Conservation (phyloP, 2,329 filamentous ascomycete species). For the Mariannaea elegans region DNA sequence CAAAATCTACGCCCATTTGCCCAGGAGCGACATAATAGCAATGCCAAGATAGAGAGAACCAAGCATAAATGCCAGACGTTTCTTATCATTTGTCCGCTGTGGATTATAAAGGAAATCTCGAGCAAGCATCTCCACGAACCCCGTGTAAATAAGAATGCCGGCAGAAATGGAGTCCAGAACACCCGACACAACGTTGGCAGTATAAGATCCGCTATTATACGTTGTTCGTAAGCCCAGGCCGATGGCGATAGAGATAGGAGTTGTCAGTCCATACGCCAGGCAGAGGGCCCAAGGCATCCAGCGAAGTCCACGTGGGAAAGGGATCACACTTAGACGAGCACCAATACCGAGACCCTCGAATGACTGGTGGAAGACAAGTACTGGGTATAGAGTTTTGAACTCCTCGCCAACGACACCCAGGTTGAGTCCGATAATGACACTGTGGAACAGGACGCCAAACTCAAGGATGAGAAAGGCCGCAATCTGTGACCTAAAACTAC, state of each 20-base stretch:
- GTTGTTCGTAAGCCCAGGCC: slow-evolving; percentile 54
- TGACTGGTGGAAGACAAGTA: slow-evolving; percentile 70
- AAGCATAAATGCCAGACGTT: slow-evolving; percentile 63
- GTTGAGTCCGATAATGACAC: slow-evolving; percentile 70
- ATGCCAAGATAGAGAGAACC: slow-evolving; percentile 73
- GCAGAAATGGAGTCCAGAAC: slow-evolving; percentile 85
- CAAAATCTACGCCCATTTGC: slow-evolving; percentile 74
- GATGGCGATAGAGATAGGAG: slow-evolving; percentile 59
- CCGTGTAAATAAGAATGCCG: slow-evolving; percentile 88
- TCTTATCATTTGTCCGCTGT: slow-evolving; percentile 69
- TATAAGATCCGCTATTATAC: slow-evolving; percentile 39
- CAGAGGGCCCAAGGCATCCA: slow-evolving; percentile 61
- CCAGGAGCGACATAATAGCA: slow-evolving; percentile 78
- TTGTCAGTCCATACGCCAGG: slow-evolving; percentile 59
- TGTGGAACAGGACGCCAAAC: slow-evolving; percentile 71
- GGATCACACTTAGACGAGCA: slow-evolving; percentile 62
- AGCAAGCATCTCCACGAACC: slow-evolving; percentile 86
- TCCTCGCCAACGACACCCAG: slow-evolving; percentile 66
- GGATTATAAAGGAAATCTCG: slow-evolving; percentile 81
- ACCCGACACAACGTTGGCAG: slow-evolving; percentile 74
- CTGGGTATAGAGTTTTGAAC: slow-evolving; percentile 66
- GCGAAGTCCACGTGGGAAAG: slow-evolving; percentile 46
- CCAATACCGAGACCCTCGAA: slow-evolving; percentile 72
- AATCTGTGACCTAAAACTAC: slow-evolving; percentile 45
- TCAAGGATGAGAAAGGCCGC: slow-evolving; percentile 61